These are phyloP conservation scores for Scutellaria galericulata DNA, from an alignment of 257 asterid species.

Conservation along the genomic window DNA sequence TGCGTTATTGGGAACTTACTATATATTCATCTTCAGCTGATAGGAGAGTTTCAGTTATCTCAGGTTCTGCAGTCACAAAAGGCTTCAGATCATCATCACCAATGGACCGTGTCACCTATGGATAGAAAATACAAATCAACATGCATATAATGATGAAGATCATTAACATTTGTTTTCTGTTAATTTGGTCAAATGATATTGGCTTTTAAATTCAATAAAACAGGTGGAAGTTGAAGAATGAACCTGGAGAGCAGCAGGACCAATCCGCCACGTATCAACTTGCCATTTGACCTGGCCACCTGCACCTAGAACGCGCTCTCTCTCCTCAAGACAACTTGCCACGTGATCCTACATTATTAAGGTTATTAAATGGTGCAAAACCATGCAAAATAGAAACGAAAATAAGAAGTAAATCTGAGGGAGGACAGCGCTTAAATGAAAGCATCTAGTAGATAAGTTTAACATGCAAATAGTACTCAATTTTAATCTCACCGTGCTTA, in stretches of 20 bases:
- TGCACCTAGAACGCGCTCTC: conserved; percentile 73
- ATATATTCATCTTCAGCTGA: conserved; percentile 82
- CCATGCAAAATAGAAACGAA: conserved; percentile 1
- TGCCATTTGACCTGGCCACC: conserved; percentile 89
- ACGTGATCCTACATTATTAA: conserved; percentile 85
- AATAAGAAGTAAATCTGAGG: not conserved
- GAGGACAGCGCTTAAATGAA: not conserved
- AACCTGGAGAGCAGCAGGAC: conserved; percentile 96
- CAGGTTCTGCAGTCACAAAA: conserved; percentile 95
- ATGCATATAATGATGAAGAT: not conserved
- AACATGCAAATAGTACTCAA: not conserved
- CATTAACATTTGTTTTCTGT: conserved; percentile 6
- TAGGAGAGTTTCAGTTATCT: conserved; percentile 70
- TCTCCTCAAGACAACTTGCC: conserved; percentile 87
- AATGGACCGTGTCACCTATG: conserved; percentile 90
- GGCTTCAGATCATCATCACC: conserved; percentile 99
- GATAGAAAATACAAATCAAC: conserved; percentile 4
- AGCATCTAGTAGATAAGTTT: not conserved
- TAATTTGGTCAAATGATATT: not conserved
- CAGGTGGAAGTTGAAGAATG: conserved; percentile 29
- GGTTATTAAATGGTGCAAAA: conserved; percentile 25
- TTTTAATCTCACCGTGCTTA: conserved; percentile 77
- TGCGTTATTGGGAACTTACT: conserved; percentile 45
- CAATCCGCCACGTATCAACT: conserved; percentile 94
- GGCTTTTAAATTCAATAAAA: not conserved